These are phyloP conservation scores for Yamadazyma sp. DNA, from an alignment of 805 yeast species.

Conservation along the genomic window DNA sequence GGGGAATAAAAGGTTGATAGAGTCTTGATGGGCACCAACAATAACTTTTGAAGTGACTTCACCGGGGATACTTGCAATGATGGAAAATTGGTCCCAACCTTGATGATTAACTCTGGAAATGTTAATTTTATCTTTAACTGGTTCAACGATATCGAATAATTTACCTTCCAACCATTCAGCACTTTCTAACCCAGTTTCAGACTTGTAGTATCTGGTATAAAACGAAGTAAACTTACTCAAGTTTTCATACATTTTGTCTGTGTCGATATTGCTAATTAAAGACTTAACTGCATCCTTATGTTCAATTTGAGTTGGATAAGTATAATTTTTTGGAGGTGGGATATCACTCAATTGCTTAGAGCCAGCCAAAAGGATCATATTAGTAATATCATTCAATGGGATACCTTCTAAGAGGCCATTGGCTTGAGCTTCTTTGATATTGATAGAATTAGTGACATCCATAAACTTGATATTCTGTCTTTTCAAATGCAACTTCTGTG, in stretches of 20 bases:
- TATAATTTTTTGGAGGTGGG: conserved; percentile 24
- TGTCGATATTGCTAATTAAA: conserved; percentile 44
- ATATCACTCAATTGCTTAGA: conserved; percentile 24
- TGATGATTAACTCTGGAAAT: conserved; percentile 56
- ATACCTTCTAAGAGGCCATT: conserved; percentile 18
- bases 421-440: conserved; percentile 29
- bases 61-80: conserved; percentile 66
- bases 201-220: conserved; percentile 72
- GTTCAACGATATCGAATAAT: conserved; percentile 38
- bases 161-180: conserved; percentile 64
- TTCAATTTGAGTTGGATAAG: conserved; percentile 50
- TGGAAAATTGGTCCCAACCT: conserved; percentile 75
- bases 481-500: conserved; percentile 29
- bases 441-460: conserved; percentile 56
- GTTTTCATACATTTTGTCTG: conserved; percentile 45
- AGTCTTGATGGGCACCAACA: conserved; percentile 89
- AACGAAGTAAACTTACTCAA: conserved; percentile 67
- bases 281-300: conserved; percentile 37
- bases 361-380: conserved; percentile 17
- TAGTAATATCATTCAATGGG: conserved; percentile 6
- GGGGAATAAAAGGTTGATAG: conserved; percentile 73
- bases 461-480: conserved; percentile 54
- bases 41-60: conserved; percentile 52
- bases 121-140: conserved; percentile 22
- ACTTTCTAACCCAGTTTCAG: conserved; percentile 65